phyloP scores from a whole-genome alignment of 192 early-diverging fungal species.

The Coemansia sp. region DNA sequence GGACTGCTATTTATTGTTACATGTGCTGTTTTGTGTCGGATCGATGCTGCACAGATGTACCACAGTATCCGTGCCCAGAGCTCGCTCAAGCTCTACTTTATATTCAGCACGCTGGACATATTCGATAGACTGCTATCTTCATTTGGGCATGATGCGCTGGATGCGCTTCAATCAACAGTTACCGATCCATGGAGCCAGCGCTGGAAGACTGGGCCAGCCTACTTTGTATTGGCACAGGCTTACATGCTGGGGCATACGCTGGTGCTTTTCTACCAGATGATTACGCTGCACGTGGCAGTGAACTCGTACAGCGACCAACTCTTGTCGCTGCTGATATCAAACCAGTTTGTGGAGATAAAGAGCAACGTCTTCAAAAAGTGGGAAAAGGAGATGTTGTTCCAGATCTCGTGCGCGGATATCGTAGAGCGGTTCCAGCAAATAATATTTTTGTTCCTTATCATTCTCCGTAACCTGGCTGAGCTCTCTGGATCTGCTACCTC shows the following conservation, averaged over 20 bases:
- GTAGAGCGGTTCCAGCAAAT: constrained; percentile 94
- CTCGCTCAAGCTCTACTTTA: constrained; percentile 95
- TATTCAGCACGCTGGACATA: constrained; percentile 94
- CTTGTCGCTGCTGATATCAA: constrained; percentile 88
- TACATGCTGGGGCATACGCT: constrained; percentile 92
- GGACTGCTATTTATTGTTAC: constrained; percentile 75
- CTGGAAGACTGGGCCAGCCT: constrained; percentile 41
- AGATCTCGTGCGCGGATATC: constrained; percentile 90
- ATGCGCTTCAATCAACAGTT: constrained; percentile 83
- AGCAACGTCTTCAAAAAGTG: constrained; percentile 95
- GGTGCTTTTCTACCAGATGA: constrained; percentile 92
- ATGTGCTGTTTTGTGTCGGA: constrained; percentile 71
- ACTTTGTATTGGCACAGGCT: constrained; percentile 72
- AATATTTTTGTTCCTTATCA: constrained; percentile 87
- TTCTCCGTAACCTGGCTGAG: constrained; percentile 86
- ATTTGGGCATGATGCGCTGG: constrained; percentile 92
- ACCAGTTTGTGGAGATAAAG: constrained; percentile 99
- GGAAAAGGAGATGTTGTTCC: constrained; percentile 96
- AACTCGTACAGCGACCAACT: constrained; percentile 95
- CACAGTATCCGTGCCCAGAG: constrained; percentile 95
- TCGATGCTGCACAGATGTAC: constrained; percentile 90
- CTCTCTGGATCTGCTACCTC: constrained; percentile 62
- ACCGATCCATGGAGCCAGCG: constrained; percentile 43
- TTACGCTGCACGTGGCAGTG: constrained; percentile 93
- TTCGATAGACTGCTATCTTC: constrained; percentile 91